Evolutionary conservation across 306 rosid species (phyloP), one percentile per base, ranked within the genome.

Genomic region (Sechiopsis laciniata): DNA sequence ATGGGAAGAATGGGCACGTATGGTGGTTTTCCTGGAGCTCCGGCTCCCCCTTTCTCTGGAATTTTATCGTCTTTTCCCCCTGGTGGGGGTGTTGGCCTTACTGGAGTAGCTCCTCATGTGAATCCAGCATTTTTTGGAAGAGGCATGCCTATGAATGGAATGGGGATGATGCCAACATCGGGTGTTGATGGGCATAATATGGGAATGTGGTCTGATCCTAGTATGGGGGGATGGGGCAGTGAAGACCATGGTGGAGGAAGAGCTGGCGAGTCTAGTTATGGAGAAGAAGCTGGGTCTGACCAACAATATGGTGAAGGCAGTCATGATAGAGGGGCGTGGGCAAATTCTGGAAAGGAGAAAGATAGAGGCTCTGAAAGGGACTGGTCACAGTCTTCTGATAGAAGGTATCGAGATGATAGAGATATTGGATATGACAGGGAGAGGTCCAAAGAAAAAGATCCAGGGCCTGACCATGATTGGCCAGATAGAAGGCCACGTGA

Each of bases 131-230:
- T 91, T 83, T 91, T 95, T 10, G 97, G 97, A 46, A 87, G 99
- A 76, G 99, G 96, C 55, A 95, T 95, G 95, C 96, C 95, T 51
- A 80, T 89, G 84, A 89, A 88, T 73, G 99, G 99, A 62, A 89
- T 95, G 97, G 97, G 99, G 72, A 95, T 95, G 99, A 95, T 95
- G 89, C 95, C 95, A 0, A 17, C 89, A 21, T 68, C 97, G 0
- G 92, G 92, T 50, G 87, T 91, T 71, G 99, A 91, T 65, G 99
- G 95, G 51, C 96, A 92, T 75, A 89, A 95, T 78, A 89, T 89
- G 95, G 99, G 97, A 73, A 95, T 95, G 97, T 95, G 97, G 99
- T 69, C 91, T 0, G 97, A 95, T 81, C 97, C 99, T 45, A 89
- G 59, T 77, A 89, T 95, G 97, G 96, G 92, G 55, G 96, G 87